Conservation (phyloP, 805 yeast species). For the Sporopachydermia quercuum region DNA sequence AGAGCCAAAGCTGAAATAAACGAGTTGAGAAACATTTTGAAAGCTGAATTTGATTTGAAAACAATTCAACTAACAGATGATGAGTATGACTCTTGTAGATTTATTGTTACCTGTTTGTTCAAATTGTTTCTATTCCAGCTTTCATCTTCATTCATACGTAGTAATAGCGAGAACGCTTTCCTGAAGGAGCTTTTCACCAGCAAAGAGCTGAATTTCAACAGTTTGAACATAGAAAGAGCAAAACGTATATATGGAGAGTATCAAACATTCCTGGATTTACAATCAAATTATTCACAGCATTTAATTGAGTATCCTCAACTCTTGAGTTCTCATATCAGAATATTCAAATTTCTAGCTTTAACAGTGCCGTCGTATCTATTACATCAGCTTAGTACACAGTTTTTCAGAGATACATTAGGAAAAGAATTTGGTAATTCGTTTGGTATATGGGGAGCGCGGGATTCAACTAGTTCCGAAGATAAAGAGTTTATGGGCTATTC, state of each 20-base stretch:
- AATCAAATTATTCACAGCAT: conserved; percentile 36
- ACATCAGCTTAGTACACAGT: conserved; percentile 21
- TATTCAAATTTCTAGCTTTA: conserved; percentile 32
- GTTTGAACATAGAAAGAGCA: too few species aligned
- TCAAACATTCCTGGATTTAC: too few species aligned
- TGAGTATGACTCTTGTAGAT: conserved; percentile 37
- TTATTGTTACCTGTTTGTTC: conserved; percentile 26
- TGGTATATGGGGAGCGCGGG: conserved; percentile 44
- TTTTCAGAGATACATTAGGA: conserved; percentile 35
- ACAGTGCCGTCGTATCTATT: conserved; percentile 23
- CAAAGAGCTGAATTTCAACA: too few species aligned
- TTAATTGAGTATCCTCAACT: conserved; percentile 31
- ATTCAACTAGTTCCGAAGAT: conserved; percentile 25
- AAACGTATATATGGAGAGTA: too few species aligned
- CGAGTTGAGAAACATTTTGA: neutral
- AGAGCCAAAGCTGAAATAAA: too few species aligned
- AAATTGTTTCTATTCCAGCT: conserved; percentile 15
- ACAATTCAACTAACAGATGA: conserved; percentile 19
- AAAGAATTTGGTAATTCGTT: conserved; percentile 52
- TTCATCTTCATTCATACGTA: too few species aligned
- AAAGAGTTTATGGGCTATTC: conserved; percentile 45
- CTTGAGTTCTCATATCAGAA: conserved; percentile 29
- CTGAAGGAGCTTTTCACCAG: too few species aligned
- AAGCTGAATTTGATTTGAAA: too few species aligned
- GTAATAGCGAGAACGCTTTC: too few species aligned